Base-by-base conservation (phyloP, 2,329 filamentous ascomycete species). In the Fusarium sp. region DNA sequence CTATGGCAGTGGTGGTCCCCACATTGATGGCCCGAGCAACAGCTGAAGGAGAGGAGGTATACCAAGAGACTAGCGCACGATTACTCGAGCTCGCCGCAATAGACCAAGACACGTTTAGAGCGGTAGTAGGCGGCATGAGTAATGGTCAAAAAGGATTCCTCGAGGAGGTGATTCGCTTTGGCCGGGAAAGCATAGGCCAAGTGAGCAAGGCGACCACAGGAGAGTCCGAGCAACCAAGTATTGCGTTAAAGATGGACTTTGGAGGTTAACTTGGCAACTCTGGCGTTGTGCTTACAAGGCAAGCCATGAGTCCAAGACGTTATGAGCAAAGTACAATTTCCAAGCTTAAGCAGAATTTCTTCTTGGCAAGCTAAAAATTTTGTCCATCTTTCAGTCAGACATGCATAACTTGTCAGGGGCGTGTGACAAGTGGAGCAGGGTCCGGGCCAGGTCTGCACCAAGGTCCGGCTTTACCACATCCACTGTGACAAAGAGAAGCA, bases 201-300 rank as follows among this genome's bases (percentile, higher is more conserved):
- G 74, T 76, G 73, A 78, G 77, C 78, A 83, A 84, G 74, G 80
- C 78, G 59, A 76, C 67, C 5, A 77, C 81, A 45, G 81, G 81
- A 54, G 85, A 83, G 64, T 83, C 85, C 63, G 87, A 83, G 32
- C 89, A 89, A 80, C 96, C 96, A 15, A 96, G 86, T 70, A 99
- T 99, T 85, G 94, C 94, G 58, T 82, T 99, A 78, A 96, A 97
- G 87, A 97, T 98, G 93, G 87, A 97, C 80, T 98, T 99, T 86
- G 89, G 89, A 8, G 82, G 83, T 45, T 80, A 75, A 75, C 60
- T 50, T 53, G 66, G 41, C 33, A 35, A 14, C 54, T 59, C 41
- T 63, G 37, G 38, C 52, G 42, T 57, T 20, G 69, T 42, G 30
- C 64, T 27, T 48, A 32, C 45, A 23, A 60, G n/a, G 45, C 44